Evolutionary conservation across 768 basidiomycete species (phyloP).

Genomic region (Termitomyces sp.): DNA sequence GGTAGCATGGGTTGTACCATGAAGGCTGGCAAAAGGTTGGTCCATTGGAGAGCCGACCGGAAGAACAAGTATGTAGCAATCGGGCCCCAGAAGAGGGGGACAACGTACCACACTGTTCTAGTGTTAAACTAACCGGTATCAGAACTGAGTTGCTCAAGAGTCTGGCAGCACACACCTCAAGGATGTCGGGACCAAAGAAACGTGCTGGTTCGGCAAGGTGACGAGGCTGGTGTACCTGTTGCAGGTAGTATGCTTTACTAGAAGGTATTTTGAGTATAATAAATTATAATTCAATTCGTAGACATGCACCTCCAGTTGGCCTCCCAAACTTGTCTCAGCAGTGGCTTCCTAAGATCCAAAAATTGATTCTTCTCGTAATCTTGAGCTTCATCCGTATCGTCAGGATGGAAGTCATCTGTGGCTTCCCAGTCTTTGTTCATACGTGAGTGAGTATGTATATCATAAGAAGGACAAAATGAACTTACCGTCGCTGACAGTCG

Average conservation of each 20-base stretch:
- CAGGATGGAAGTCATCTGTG: conserved; percentile 86
- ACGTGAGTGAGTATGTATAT: background rate
- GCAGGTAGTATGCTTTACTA: conserved; percentile 92
- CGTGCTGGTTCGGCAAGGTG: conserved; percentile 81
- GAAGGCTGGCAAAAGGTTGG: conserved; percentile 64
- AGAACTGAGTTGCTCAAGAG: background rate
- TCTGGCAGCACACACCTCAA: conserved; percentile 56
- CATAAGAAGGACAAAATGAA: conserved; percentile 11
- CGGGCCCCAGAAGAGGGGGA: conserved; percentile 90
- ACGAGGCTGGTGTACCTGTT: conserved; percentile 96
- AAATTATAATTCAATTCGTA: background rate
- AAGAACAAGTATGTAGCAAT: conserved; percentile 76
- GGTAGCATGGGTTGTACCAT: conserved; percentile 53
- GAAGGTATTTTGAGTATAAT: background rate
- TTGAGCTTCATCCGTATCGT: conserved; percentile 74
- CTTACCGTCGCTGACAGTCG: conserved; percentile 76
- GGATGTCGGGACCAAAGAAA: conserved; percentile 75
- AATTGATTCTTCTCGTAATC: conserved; percentile 92
- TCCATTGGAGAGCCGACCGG: conserved; percentile 82
- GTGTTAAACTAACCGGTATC: conserved; percentile 58
- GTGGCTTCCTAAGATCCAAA: conserved; percentile 81
- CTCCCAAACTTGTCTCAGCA: conserved; percentile 84
- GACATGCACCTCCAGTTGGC: conserved; percentile 70
- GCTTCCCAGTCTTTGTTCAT: conserved; percentile 75
- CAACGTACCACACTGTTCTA: conserved; percentile 88